Percentiles rank a stretch among this genome's conserved stretches.
Evolutionary conservation across 2,329 filamentous ascomycete species (phyloP).

Genomic region (Bipolaris cookei): DNA sequence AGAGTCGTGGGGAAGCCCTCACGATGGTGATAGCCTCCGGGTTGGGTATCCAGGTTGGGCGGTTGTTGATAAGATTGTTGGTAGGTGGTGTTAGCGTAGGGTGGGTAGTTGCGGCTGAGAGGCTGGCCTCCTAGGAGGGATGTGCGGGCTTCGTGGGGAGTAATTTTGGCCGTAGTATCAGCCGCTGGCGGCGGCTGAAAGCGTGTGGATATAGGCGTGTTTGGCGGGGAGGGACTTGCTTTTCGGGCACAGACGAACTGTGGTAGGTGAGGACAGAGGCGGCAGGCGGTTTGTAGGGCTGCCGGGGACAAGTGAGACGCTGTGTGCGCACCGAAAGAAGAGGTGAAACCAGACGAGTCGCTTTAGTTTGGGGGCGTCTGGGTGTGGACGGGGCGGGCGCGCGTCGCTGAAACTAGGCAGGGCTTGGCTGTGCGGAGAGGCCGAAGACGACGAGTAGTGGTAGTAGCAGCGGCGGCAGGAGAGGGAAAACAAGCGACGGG

Average conservation of each 20-base stretch:
- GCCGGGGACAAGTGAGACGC: conserved; percentile 41
- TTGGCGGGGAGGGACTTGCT: conserved; percentile 13
- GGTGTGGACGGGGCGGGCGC: conserved; percentile 22
- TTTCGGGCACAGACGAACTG: conserved; percentile 18
- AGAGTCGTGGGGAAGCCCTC: conserved; percentile 52
- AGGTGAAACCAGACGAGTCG: conserved; percentile 29
- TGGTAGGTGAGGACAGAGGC: conserved; percentile 19
- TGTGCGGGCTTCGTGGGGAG: conserved; percentile 61
- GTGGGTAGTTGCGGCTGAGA: conserved; percentile 58
- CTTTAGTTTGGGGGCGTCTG: conserved; percentile 14
- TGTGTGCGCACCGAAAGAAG: conserved; percentile 9
- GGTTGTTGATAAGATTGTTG: conserved; percentile 51
- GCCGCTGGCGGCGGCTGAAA: conserved; percentile 46
- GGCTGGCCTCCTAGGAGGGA: conserved; percentile 66
- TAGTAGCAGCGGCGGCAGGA: neutral
- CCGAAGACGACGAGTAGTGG: conserved; percentile 16
- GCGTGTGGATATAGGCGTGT: conserved; percentile 28
- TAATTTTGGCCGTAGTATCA: conserved; percentile 57
- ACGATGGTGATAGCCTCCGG: conserved; percentile 56
- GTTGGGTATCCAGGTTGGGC: conserved; percentile 55
- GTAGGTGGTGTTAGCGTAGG: conserved; percentile 43
- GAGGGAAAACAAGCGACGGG: conserved; percentile 1
- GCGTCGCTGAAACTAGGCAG: conserved; percentile 32
- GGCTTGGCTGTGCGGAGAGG: conserved; percentile 36
- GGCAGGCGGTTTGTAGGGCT: conserved; percentile 28